Evolutionary conservation across 768 basidiomycete genomes (phyloP), one percentile per base, ranked within the genome.

Genomic region (Leucogyrophana mollusca): DNA sequence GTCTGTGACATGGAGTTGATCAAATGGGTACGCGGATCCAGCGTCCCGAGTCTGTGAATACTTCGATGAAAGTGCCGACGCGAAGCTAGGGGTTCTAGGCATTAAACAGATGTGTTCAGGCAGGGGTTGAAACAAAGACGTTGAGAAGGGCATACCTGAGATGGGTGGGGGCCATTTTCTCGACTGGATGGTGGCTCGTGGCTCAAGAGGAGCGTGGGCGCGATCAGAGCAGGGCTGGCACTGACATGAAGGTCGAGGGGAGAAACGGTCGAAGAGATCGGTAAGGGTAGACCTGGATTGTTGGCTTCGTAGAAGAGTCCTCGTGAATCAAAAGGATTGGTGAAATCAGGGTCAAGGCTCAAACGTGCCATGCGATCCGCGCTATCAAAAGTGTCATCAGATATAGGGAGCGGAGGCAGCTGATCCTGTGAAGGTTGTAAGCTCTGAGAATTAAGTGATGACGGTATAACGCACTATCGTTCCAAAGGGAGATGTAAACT

Each of bases 261-360:
- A 1, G 60, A 46, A n/a, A 61, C 45, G 5, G 42, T n/a, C 17
- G 27, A 7, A 13, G 27, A 6, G 13, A 30, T 40, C 14, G 46
- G 16, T 11, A 50, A 49, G 2, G 44, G 0, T 39, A 11, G 43
- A 24, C 27, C 43, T 16, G 35, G 35, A 16, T 17, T 43, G 30
- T 39, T 17, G 27, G 39, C 45, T 20, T 34, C 17, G 4, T 44
- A 43, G 1, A 13, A 34, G 16, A 25, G 35, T 9, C 6, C 33
- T n/a, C n/a, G n/a, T 34, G 25, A 44, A 50, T 30, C 33, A 51
- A 62, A 64, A 0, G 62, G 62, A 52, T 64, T 53, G 3, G 46
- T 60, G 36, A 65, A 65, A 6, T 45, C 47, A 21, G 58, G 44
- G 11, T 34, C 54, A 6, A 54, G 36, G 9, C 43, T 52, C 14